A percentile compares a stretch with the other conserved stretches of the same genome.
Evolutionary conservation across 129 eudicot genomes (phyloP).

Genomic region (Oenanthe sinensis): DNA sequence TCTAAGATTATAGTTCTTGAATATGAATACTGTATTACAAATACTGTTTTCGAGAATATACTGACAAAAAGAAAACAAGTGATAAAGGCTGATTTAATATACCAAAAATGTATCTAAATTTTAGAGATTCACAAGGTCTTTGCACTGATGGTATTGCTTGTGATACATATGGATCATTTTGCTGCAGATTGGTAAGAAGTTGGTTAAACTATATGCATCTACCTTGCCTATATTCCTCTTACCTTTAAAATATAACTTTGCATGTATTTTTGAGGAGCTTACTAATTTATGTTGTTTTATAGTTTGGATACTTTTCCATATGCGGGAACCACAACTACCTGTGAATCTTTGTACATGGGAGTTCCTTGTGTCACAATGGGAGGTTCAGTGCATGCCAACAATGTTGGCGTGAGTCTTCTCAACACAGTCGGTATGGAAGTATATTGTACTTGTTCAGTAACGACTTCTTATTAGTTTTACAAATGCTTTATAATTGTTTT

Average conservation of each 20-base stretch:
- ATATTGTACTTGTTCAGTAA: not conserved
- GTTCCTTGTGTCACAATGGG: slow-evolving; percentile 97
- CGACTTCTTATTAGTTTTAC: not conserved
- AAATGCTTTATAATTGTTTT: not conserved
- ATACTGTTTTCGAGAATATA: not conserved
- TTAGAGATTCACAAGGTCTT: not conserved
- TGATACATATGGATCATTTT: not conserved
- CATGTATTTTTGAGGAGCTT: slow-evolving; percentile 6
- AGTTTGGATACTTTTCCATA: slow-evolving; percentile 97
- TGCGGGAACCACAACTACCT: slow-evolving; percentile 96
- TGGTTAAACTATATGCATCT: not conserved
- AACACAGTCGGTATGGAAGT: slow-evolving; percentile 64
- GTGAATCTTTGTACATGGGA: slow-evolving; percentile 96
- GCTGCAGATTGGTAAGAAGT: not conserved
- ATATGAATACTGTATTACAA: not conserved
- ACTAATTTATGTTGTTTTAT: slow-evolving; percentile 12
- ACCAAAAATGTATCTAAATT: not conserved
- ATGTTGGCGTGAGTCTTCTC: slow-evolving; percentile 94
- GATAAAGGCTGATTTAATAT: not conserved
- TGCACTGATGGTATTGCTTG: not conserved
- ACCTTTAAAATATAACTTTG: not conserved
- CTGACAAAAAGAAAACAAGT: not conserved
- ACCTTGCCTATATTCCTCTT: not conserved
- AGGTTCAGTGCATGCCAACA: slow-evolving; percentile 87
- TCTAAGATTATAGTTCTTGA: not conserved